These are phyloP conservation scores for Penicillium egyptiacum DNA, from an alignment of 495 filamentous ascomycete genomes.

Conservation along the genomic window DNA sequence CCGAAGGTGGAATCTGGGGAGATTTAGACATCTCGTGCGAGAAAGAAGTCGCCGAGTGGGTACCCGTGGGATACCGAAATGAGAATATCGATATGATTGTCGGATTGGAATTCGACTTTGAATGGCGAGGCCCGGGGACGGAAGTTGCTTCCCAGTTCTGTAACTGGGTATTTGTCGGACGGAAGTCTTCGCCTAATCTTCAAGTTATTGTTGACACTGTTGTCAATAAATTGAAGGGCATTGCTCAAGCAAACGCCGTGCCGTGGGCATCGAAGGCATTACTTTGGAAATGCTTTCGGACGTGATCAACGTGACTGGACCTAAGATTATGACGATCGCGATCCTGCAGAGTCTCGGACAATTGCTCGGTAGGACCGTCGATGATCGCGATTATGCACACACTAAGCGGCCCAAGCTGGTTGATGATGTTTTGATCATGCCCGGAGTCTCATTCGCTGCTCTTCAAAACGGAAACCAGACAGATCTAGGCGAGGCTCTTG, in stretches of 20 bases:
- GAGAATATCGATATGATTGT: slow-evolving; percentile 38
- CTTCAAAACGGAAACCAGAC: slow-evolving; percentile 29
- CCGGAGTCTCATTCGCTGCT: slow-evolving; percentile 42
- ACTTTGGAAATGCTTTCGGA: slow-evolving; percentile 33
- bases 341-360: slow-evolving; percentile 34
- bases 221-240: slow-evolving; percentile 29
- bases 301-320: slow-evolving; percentile 44
- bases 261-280: slow-evolving; percentile 27
- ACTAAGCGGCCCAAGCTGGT: slow-evolving; percentile 37
- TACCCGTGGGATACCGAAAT: slow-evolving; percentile 49
- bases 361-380: slow-evolving; percentile 22
- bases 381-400: slow-evolving; percentile 27
- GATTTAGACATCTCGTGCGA: slow-evolving; percentile 60
- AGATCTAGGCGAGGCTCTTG: slow-evolving; percentile 31
- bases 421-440: slow-evolving; percentile 43
- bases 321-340: slow-evolving; percentile 38
- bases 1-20: slow-evolving; percentile 58
- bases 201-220: slow-evolving; percentile 34
- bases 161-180: slow-evolving; percentile 42
- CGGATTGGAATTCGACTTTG: slow-evolving; percentile 44
- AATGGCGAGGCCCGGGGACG: slow-evolving; percentile 30
- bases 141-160: slow-evolving; percentile 41
- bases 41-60: slow-evolving; percentile 48
- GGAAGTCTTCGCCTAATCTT: slow-evolving; percentile 34
- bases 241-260: slow-evolving; percentile 26